These are phyloP conservation scores for Hericium coralloides DNA, from an alignment of 768 basidiomycete species.

Conservation along the genomic window DNA sequence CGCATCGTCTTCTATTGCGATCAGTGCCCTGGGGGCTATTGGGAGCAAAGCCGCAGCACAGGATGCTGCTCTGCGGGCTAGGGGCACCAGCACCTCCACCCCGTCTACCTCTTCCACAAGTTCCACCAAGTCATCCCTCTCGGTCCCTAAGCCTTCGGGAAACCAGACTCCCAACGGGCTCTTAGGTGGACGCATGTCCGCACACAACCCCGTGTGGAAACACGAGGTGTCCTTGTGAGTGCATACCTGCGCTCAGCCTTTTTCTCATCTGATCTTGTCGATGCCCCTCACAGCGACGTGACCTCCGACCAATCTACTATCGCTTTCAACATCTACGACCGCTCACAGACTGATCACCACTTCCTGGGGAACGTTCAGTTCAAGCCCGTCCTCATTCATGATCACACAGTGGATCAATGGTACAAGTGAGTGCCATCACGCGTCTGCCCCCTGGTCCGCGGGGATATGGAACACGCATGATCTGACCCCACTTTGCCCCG, in stretches of 20 bases:
- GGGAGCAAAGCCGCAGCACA: conserved; percentile 35
- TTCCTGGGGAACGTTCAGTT: conserved; percentile 91
- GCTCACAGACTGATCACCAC: conserved; percentile 67
- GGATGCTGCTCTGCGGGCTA: conserved; percentile 5
- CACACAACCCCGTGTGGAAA: conserved; percentile 96
- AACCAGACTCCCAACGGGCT: conserved; percentile 31
- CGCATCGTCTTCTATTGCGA: conserved; percentile 52
- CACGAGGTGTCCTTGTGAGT: conserved; percentile 93
- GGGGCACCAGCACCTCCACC: conserved; percentile 6
- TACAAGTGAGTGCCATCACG: conserved; percentile 61
- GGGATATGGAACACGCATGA: not conserved
- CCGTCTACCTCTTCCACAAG: conserved; percentile 6
- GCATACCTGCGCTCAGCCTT: not conserved
- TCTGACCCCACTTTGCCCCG: not conserved
- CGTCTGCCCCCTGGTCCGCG: conserved; percentile 1
- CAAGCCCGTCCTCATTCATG: conserved; percentile 84
- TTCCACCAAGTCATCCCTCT: conserved; percentile 13
- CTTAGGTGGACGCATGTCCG: conserved; percentile 41
- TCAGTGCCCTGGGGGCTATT: conserved; percentile 60
- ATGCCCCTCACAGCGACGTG: conserved; percentile 62
- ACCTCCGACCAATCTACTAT: conserved; percentile 80
- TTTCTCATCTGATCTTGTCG: not conserved
- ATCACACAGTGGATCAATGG: conserved; percentile 95
- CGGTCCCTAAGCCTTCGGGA: conserved; percentile 13
- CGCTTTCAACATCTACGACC: conserved; percentile 89